Evolutionary conservation across 2,329 filamentous ascomycete genomes (phyloP), one percentile per base, ranked within the genome.

Genomic region (Cadophora malorum): DNA sequence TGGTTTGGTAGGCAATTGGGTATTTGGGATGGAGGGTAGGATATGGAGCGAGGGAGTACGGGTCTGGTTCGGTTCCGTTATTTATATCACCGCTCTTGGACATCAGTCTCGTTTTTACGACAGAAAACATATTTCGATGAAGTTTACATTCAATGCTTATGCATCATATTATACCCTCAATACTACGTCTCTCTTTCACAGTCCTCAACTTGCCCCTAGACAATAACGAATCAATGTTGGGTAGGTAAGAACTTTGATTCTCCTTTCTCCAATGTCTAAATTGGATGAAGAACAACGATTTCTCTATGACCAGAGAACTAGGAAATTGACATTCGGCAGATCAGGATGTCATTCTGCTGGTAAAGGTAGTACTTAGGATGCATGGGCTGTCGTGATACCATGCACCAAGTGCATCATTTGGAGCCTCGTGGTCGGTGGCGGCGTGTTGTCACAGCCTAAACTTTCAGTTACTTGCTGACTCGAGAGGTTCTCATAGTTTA

Each of bases 31-130:
- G 35, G 4, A 14, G 8, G 56, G 35, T 28, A 45, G n/a, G 56
- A 16, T 45, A 25, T 33, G 3, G 52, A 35, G 33, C n/a, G 33
- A 59, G 35, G 56, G 56, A 59, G 33, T 59, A 41, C 28, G 35
- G 33, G n/a, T 41, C 35, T 21, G 33, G 55, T 21, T 16, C 4
- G 35, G 4, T 59, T 59, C n/a, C 25, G 23, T 12, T 33, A 33
- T 33, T 16, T 16, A 59, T 38, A 45, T 59, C 56, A 59, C 56
- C 56, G 21, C 56, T 59, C 56, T 59, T 41, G 35, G 21, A 59
- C 33, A 45, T 19, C 38, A 38, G 56, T 59, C 56, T n/a, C 14
- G 21, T 25, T 21, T 2, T 7, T 41, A 45, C 35, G 21, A 59
- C 21, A 23, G 33, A 38, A 38, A 59, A 25, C 33, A 16, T 28